Percentiles rank a stretch among this genome's conserved stretches.
phyloP scores from a whole-genome alignment of 2,329 filamentous ascomycete genomes.

The Hirsutella minnesotensis region DNA sequence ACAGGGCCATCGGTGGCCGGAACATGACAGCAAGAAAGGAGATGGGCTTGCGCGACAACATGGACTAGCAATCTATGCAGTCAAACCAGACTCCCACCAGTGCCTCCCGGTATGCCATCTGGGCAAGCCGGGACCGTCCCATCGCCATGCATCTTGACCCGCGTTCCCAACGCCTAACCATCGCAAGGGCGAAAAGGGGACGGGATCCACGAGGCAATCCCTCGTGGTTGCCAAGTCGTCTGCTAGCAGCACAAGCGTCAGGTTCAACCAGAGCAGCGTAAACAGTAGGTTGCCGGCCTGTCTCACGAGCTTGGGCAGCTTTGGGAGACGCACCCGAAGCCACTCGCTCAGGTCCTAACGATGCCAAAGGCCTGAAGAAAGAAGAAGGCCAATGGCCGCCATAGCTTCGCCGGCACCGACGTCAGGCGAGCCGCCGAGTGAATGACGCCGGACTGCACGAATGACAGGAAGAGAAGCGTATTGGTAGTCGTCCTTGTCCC shows the following conservation, averaged over 20 bases:
- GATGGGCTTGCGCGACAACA: too few species aligned
- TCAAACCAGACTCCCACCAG: too few species aligned
- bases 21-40: too few species aligned
- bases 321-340: not conserved
- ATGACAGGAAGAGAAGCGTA: slow-evolving; percentile 28
- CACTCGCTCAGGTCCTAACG: slow-evolving; percentile 11
- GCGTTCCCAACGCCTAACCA: too few species aligned
- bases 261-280: not conserved
- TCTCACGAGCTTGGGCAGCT: not conserved
- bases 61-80: too few species aligned
- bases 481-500: slow-evolving; percentile 13
- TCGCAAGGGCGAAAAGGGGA: not conserved
- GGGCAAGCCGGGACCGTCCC: too few species aligned
- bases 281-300: not conserved
- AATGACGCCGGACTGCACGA: slow-evolving; percentile 53
- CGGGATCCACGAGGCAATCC: not conserved
- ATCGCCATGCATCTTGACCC: too few species aligned
- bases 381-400: slow-evolving; percentile 57
- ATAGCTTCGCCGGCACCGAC: slow-evolving; percentile 40
- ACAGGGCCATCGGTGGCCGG: too few species aligned
- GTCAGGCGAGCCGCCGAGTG: slow-evolving; percentile 62
- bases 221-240: not conserved
- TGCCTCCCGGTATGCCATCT: too few species aligned
- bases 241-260: not conserved
- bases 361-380: slow-evolving; percentile 56